A percentile compares a stretch with the other conserved stretches of the same genome.
Conservation (phyloP, 208 protist genomes). For the Trichomonas tenax region DNA sequence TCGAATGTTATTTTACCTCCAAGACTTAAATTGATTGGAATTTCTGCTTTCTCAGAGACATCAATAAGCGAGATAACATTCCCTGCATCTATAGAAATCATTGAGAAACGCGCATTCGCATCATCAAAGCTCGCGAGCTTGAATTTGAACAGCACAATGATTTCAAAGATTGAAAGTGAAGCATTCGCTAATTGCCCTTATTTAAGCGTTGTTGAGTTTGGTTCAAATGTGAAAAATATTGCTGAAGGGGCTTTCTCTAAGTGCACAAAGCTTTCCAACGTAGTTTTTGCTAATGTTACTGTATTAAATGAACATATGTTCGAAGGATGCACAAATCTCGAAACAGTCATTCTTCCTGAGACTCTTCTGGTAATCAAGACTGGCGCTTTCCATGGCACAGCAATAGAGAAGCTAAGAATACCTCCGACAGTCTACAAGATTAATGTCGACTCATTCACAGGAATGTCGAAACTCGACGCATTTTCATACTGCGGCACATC, state of each 20-base stretch:
- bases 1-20: neutral
- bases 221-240: neutral
- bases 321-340: neutral
- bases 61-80: neutral
- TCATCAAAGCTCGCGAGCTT: neutral
- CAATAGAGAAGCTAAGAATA: neutral
- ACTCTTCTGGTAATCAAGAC: neutral
- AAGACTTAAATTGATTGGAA: neutral
- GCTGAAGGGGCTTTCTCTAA: neutral
- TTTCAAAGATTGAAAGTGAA: neutral
- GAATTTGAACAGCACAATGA: neutral
- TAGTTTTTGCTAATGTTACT: neutral
- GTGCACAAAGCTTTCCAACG: neutral
- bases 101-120: neutral
- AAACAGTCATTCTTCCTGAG: neutral
- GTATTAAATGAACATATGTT: neutral
- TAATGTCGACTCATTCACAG: neutral
- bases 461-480: neutral
- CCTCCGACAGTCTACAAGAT: neutral
- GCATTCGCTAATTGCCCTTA: neutral
- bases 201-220: neutral
- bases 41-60: neutral
- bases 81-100: neutral
- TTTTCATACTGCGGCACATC: neutral
- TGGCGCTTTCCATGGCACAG: neutral